Evolutionary conservation across 768 basidiomycete genomes (phyloP), one percentile per base, ranked within the genome.

Genomic region (Dacryopinax primogenitus): DNA sequence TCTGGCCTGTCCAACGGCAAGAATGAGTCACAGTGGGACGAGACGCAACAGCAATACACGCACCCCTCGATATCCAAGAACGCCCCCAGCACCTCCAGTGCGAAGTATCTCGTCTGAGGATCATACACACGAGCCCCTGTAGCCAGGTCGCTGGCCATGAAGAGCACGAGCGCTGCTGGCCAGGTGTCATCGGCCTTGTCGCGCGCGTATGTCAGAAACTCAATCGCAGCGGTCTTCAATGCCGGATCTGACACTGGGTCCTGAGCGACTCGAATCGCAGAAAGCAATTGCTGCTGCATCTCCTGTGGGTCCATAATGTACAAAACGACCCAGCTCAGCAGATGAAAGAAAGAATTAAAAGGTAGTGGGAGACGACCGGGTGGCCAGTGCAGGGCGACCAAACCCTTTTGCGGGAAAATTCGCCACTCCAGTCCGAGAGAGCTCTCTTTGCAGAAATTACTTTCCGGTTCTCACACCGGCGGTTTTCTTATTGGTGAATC

Each of bases 181-280:
- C 94, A 97, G 33, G 77, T 75, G 65, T 78, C 75, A 21, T 80
- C 78, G 15, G 86, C 80, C 74, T 88, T 88, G 74, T 85, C 84
- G 71, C 90, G 87, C 67, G 96, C 80, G 65, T 80, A 83, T 32
- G 83, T 81, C 33, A 97, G 79, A 74, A 88, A 97, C 65, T 86
- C 84, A 69, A 96, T 79, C 34, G 94, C 94, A 74, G 94, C 87
- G 66, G 86, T 87, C 76, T 93, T 90, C 34, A 95, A 76, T 30
- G 81, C 73, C 6, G 69, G 67, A 63, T 76, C 71, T 12, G 73
- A 70, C 6, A 51, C 62, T 64, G 86, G 87, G 78, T 92, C 87
- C 67, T 88, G 88, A 62, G 92, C 93, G 77, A 95, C 87, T 72
- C 82, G 78, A 75, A 94, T 92, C 61, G 93, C 93, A 76, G 74